phyloP scores from a whole-genome alignment of 768 basidiomycete genomes.

The Kwoniella sp. region DNA sequence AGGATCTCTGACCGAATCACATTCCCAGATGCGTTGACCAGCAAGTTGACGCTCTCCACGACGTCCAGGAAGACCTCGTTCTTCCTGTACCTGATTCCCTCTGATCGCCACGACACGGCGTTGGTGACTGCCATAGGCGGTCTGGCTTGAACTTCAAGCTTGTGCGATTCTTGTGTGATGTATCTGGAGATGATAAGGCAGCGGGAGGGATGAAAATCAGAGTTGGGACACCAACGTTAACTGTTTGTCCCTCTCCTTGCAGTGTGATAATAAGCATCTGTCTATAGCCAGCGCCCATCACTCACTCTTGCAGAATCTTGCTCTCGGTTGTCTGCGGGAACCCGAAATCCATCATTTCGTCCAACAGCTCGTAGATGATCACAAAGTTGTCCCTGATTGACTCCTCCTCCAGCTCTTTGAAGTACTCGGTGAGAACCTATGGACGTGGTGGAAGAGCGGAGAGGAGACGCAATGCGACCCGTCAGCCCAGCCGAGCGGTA shows the following conservation, averaged over 20 bases:
- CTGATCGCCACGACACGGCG: slow-evolving; percentile 97
- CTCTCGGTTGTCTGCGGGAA: slow-evolving; percentile 98
- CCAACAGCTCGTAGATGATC: slow-evolving; percentile 96
- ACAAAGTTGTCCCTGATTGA: slow-evolving; percentile 99
- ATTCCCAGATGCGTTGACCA: slow-evolving; percentile 94
- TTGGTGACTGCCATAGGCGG: slow-evolving; percentile 98
- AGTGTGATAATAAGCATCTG: too few species aligned
- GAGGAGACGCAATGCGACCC: too few species aligned
- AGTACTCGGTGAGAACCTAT: slow-evolving; percentile 93
- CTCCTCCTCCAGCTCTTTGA: slow-evolving; percentile 99
- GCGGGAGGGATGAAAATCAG: neutral
- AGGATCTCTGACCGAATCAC: slow-evolving; percentile 96
- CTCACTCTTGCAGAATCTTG: slow-evolving; percentile 95
- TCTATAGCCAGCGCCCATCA: too few species aligned
- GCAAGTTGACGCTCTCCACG: slow-evolving; percentile 92
- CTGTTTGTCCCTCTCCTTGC: too few species aligned
- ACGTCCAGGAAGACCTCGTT: slow-evolving; percentile 99
- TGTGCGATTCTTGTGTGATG: slow-evolving; percentile 97
- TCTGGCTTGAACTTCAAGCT: slow-evolving; percentile 87
- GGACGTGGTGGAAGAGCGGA: neutral
- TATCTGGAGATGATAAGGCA: slow-evolving; percentile 62
- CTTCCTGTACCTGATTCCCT: slow-evolving; percentile 95
- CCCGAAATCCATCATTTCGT: slow-evolving; percentile 99
- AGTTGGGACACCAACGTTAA: too few species aligned
- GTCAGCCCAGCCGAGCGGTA: too few species aligned